Conservation (phyloP, 305 asterid species). For the Fraxinus baroniana region DNA sequence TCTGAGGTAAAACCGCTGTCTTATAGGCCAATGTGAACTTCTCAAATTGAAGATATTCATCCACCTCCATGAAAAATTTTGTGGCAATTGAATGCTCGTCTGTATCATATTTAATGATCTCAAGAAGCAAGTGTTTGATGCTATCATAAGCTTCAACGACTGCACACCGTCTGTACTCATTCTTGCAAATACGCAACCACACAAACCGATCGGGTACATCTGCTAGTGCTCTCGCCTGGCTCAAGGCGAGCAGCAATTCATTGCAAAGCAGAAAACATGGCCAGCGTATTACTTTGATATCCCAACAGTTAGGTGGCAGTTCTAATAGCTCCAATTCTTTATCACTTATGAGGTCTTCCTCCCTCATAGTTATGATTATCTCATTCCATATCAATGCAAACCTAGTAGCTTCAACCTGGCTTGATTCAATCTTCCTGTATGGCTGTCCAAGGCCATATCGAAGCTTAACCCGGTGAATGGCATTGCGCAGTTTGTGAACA, state of each 20-base stretch:
- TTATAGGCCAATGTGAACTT: constrained; percentile 63
- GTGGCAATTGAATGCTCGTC: constrained; percentile 72
- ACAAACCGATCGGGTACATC: constrained; percentile 62
- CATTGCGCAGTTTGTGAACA: constrained; percentile 68
- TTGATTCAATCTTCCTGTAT: constrained; percentile 87
- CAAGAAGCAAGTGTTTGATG: constrained; percentile 67
- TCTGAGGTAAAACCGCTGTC: constrained; percentile 47
- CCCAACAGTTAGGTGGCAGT: constrained; percentile 92
- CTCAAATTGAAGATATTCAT: constrained; percentile 42
- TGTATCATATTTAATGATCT: constrained; percentile 56
- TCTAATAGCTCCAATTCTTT: constrained; percentile 78
- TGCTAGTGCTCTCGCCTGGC: constrained; percentile 66
- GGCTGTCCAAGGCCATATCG: constrained; percentile 89
- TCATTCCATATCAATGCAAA: constrained; percentile 96
- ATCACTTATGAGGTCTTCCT: constrained; percentile 80
- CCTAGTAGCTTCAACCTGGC: constrained; percentile 84
- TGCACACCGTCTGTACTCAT: constrained; percentile 89
- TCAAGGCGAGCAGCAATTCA: constrained; percentile 75
- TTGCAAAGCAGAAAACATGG: constrained; percentile 86
- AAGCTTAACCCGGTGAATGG: constrained; percentile 70
- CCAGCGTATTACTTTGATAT: constrained; percentile 88
- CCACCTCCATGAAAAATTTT: constrained; percentile 59
- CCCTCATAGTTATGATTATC: constrained; percentile 73
- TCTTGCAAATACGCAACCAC: constrained; percentile 79
- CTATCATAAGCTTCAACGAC: constrained; percentile 85